These are phyloP conservation scores for Penicillium expansum DNA, from an alignment of 2,329 filamentous ascomycete species.

Conservation along the genomic window DNA sequence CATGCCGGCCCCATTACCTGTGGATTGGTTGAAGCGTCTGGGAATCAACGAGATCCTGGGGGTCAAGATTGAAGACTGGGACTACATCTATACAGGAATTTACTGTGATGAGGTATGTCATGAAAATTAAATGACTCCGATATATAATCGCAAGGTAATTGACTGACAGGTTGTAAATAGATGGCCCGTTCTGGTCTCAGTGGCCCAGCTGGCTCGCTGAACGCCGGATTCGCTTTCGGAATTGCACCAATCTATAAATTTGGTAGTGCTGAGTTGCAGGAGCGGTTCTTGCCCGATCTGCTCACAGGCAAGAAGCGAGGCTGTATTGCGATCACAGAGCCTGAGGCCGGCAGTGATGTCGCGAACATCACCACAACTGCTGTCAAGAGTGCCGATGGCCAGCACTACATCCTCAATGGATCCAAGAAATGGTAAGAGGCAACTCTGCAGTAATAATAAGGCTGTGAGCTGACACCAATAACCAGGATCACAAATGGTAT, in stretches of 20 bases:
- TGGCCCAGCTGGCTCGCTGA: constrained; percentile 64
- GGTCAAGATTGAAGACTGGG: constrained; percentile 69
- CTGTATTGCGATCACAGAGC: constrained; percentile 79
- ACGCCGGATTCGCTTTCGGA: constrained; percentile 69
- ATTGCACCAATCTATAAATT: constrained; percentile 70
- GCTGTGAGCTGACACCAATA: not conserved
- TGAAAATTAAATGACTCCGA: rapidly evolving
- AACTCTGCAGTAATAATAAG: not conserved
- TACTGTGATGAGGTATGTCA: constrained; percentile 61
- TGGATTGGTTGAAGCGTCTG: constrained; percentile 63
- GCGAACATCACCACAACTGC: constrained; percentile 70
- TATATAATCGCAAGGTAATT: not conserved
- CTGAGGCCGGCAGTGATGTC: constrained; percentile 70
- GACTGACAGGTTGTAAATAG: constrained; percentile 30
- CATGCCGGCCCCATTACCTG: constrained; percentile 66
- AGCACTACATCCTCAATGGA: constrained; percentile 69
- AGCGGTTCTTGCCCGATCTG: constrained; percentile 65
- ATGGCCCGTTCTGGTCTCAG: constrained; percentile 63
- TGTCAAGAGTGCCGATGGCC: constrained; percentile 59
- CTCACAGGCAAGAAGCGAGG: constrained; percentile 63
- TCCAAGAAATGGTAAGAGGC: constrained; percentile 66
- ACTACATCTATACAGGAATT: constrained; percentile 68
- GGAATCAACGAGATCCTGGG: constrained; percentile 67
- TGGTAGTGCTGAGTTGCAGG: constrained; percentile 60
- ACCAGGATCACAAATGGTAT: constrained; percentile 67